Evolutionary conservation across 805 yeast species (phyloP), one percentile per base, ranked within the genome.

Genomic region (Saitoella complicata): DNA sequence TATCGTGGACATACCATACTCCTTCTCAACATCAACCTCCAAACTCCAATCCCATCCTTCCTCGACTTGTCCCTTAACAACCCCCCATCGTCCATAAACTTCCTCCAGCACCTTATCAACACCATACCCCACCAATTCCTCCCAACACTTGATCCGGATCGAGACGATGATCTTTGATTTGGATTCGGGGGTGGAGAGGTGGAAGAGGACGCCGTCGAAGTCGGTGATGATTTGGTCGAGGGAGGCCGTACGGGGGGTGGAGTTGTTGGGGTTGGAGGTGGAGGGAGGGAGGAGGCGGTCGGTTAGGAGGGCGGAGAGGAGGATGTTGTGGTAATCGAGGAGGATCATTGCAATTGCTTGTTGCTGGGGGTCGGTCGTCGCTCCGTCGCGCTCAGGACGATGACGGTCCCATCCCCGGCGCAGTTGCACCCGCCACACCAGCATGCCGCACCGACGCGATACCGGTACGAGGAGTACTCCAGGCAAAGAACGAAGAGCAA

Each of bases 161-260:
- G 91, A 80, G 30, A 85, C 65, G 51, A 80, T 65, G 47, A 85
- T 63, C 58, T 72, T 55, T 34, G 77, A 61, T 64, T 80, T 83
- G 48, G 75, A 68, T 52, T 78, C 86, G 2, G 87, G 83, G n/a
- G 93, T 88, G 41, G 94, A 80, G 49, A 91, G 69, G 62, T 88
- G 97, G 64, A 82, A 87, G 32, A 91, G 82, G 42, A 95, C 94
- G 65, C 85, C 85, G 63, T 91, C 99, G 55, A 91, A 91, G 66
- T 91, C 99, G 37, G 94, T 79, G 50, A 91, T 75, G 49, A 88
- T 77, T 61, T 96, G 75, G 63, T 91, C 96, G 50, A 85, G 68
- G 30, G 53, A 21, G 12, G 49, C 43, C 35, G 53, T 46, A 13
- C 31, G 29, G 5, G 5, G 33, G 32, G 21, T 31, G 21, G 9